Base-by-base conservation (phyloP, 2,329 filamentous ascomycete genomes). In the Endothia cerciana region DNA sequence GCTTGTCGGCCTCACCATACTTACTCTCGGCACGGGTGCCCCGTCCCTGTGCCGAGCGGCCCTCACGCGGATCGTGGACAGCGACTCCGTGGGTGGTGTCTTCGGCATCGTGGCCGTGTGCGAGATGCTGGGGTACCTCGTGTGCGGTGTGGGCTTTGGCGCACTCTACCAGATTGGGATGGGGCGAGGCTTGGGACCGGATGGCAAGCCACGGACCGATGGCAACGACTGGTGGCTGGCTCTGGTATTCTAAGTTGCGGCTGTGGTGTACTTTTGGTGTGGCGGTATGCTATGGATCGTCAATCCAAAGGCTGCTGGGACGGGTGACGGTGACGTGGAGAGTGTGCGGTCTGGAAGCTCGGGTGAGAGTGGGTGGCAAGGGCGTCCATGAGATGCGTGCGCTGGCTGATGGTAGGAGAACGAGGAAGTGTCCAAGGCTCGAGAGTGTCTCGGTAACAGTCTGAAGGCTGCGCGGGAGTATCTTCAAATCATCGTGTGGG, bases 31-130 rank as follows among this genome's bases (percentile, higher is more conserved):
- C 57, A 55, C 67, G 8, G 65, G 60, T 19, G 25, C 64, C 15
- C 67, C 68, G 1, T 65, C 63, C 2, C 55, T 69, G 6, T 64
- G 60, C 25, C 67, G 65, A 6, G 60, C 67, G 1, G 51, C 56
- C 1, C 51, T 68, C 25, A 40, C 65, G 30, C 22, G 56, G 28
- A 19, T 63, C 30, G 57, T 59, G 0, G 61, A 40, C 1, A 11
- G 6, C 10, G n/a, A 10, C 7, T 47, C 56, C 17, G 53, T 57
- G 3, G 67, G 65, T 25, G 36, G 60, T 19, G 22, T 67, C 13
- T 65, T 64, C 25, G 63, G 55, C 4, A 25, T 65, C 28, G n/a
- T 67, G n/a, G 65, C 59, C 22, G 40, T 55, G 3, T 59, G 55
- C 30, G 63, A 67, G 65, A 62, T 47, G 55, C n/a, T 25, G 0